phyloP scores from a whole-genome alignment of 176 grass and related monocot species.

The Bonia amplexicaulis region DNA sequence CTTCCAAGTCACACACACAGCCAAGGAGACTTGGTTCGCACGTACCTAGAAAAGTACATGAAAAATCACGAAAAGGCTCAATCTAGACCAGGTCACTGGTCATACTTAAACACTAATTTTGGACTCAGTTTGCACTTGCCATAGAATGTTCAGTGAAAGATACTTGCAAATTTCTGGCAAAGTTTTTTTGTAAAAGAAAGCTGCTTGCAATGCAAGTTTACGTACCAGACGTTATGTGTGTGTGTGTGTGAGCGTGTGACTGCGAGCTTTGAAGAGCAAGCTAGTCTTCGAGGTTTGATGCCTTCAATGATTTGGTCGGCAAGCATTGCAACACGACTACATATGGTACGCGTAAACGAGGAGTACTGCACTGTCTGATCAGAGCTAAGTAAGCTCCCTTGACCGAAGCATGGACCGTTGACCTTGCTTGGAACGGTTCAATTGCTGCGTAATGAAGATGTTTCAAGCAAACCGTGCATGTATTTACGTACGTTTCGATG shows the following conservation, averaged over 20 bases:
- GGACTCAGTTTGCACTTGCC: neutral
- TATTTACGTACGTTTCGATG: neutral
- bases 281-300: too few relatives aligned
- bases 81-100: neutral
- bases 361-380: neutral
- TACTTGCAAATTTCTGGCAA: neutral
- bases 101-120: neutral
- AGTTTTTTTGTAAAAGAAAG: neutral
- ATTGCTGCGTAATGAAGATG: neutral
- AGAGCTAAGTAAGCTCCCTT: neutral
- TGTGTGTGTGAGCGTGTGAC: neutral
- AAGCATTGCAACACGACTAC: neutral
- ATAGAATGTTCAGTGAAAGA: conserved; percentile 15
- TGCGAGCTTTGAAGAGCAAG: neutral
- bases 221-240: too few relatives aligned
- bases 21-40: neutral
- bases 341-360: neutral
- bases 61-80: neutral
- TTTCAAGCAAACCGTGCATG: neutral
- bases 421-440: conserved; percentile 12
- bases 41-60: neutral
- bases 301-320: neutral
- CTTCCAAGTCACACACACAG: neutral
- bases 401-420: neutral
- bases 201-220: neutral